Evolutionary conservation across 306 rosid species (phyloP), one percentile per base, ranked within the genome.

Genomic region (Prinsepia uniflora): DNA sequence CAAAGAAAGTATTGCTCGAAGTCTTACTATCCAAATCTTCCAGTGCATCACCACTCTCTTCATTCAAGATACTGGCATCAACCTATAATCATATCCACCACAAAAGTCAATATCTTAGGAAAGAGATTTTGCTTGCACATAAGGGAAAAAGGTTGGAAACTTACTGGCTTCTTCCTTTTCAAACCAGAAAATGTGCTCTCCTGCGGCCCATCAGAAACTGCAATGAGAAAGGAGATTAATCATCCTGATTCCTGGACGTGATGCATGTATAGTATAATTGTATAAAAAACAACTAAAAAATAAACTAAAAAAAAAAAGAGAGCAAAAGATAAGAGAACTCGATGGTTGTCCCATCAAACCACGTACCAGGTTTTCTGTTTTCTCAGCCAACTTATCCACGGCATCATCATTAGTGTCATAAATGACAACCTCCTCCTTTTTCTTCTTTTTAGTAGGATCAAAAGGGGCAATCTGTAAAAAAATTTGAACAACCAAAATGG

Each of bases 391-490:
- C 36, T 81, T 84, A 36, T 93, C 98, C 79, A 82, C 97, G 1
- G 87, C 53, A 24, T 94, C 99, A 71, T 94, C 97, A 15, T 79
- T 78, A 12, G 45, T 61, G 49, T 85, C 93, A 74, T 81, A 85
- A 53, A 88, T 80, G 6, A 79, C 75, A 46, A 83, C 86, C 80
- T 88, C 83, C 85, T 88, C 83, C 81, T 79, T 92, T 90, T 94
- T 94, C 92, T 94, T 94, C 86, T 94, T 94, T 74, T 94, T 94
- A 62, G 89, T 80, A 22, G 97, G 97, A 86, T 94, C 99, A 78
- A 94, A 91, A 10, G 98, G 96, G 15, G 76, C 86, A 68, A 94
- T 81, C 99, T 91, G 85, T 71, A 70, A 45, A 13, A 30, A 10
- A 17, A 18, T 24, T 7, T 19, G 20, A 8, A 9, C 22, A 19